Evolutionary conservation across 2,329 filamentous ascomycete species (phyloP).

Genomic region (Colletotrichum phormii): DNA sequence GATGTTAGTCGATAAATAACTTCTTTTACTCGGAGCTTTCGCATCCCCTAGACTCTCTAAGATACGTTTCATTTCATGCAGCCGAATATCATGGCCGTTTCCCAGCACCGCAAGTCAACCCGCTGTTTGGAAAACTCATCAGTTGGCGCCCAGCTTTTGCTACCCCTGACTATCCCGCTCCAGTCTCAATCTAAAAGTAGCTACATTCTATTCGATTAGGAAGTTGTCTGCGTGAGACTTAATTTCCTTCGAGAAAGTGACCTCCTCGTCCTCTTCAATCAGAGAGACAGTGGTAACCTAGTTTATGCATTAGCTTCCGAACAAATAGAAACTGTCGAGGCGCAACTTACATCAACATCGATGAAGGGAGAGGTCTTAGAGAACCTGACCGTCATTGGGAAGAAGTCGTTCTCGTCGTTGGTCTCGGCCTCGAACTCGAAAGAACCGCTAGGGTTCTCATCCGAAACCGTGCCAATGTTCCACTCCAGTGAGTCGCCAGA

Average conservation of each 20-base stretch:
- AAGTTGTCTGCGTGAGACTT: constrained; percentile 82
- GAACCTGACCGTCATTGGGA: constrained; percentile 95
- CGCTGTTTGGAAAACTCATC: constrained; percentile 34
- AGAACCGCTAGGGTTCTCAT: constrained; percentile 83
- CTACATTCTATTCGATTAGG: constrained; percentile 72
- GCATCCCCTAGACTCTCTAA: constrained; percentile 20
- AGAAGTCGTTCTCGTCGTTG: constrained; percentile 92
- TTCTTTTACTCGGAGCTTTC: constrained; percentile 18
- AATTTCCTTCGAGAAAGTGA: constrained; percentile 85
- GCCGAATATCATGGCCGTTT: constrained; percentile 26
- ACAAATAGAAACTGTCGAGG: neutral
- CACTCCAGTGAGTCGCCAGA: constrained; percentile 93
- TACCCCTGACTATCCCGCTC: constrained; percentile 5
- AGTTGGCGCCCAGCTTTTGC: constrained; percentile 26
- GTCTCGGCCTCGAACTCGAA: constrained; percentile 97
- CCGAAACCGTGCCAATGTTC: constrained; percentile 88
- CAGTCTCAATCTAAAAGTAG: constrained; percentile 18
- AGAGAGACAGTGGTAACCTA: constrained; percentile 76
- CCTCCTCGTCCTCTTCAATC: constrained; percentile 80
- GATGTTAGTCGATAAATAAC: constrained; percentile 5
- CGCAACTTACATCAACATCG: constrained; percentile 86
- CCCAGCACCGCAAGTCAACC: constrained; percentile 25
- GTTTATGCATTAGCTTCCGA: constrained; percentile 2
- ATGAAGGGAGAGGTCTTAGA: constrained; percentile 87
- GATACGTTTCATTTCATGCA: constrained; percentile 36